Base-by-base conservation (phyloP, 2,329 filamentous ascomycete species). In the Thelonectria blattea region DNA sequence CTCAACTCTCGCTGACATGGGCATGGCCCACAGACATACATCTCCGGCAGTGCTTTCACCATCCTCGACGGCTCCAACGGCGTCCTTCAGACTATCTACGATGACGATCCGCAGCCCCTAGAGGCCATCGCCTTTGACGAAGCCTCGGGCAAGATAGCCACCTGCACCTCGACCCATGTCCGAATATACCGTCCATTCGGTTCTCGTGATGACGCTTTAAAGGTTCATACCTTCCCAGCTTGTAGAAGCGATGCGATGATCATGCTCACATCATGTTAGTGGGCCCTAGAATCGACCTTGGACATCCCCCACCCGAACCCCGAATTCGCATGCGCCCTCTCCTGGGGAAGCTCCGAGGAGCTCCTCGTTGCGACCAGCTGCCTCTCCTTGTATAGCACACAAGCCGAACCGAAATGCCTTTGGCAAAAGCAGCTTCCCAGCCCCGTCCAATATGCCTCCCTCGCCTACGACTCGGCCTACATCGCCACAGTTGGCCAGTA, bases 41-140 rank as follows among this genome's bases (percentile, higher is more conserved):
- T 97, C 66, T 95, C 91, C 61, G 94, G 94, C 71, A 91, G 90
- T 76, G 92, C 92, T 63, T 86, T 98, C 65, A 87, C 95, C 54
- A 89, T 99, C 70, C 87, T 98, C 68, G 85, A 87, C 72, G 90
- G 88, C 52, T 85, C 91, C 53, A 83, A 89, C 63, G 85, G 85
- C 56, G 86, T 97, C 64, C 78, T 97, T 34, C 95, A 99, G 76
- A 97, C 93, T 4, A 90, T 96, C 67, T 96, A 97, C 79, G 88
- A 95, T 71, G 91, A 96, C 71, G 89, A 95, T 71, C 82, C 87
- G 22, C 82, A 79, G 15, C 73, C 75, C 32, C 79, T 98, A 27
- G 85, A 92, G 65, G 90, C 92, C 27, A 86, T 98, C 65, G 85
- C 87, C 30, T 85, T 98, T 63, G 91, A 98, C 71, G 90, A 96